Conservation (phyloP, 1,284 basidiomycete species). For the Pholiota adiposa region DNA sequence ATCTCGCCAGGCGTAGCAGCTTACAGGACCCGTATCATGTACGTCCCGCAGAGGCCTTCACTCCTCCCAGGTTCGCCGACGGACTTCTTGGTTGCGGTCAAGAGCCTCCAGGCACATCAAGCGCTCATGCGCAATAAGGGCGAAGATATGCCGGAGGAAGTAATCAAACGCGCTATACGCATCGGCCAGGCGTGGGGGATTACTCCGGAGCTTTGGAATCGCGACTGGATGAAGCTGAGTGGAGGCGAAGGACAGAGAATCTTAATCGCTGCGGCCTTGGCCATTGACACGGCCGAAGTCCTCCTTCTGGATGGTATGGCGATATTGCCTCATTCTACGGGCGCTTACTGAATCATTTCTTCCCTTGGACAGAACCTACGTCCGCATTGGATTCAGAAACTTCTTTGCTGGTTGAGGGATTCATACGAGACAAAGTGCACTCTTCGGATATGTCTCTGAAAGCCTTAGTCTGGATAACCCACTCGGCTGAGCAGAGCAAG, state of each 20-base stretch:
- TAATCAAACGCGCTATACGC: constrained; percentile 50
- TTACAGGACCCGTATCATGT: constrained; percentile 79
- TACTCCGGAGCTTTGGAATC: constrained; percentile 70
- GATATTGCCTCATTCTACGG: constrained; percentile 11
- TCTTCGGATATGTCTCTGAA: constrained; percentile 57
- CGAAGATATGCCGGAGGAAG: constrained; percentile 26
- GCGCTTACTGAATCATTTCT: neutral
- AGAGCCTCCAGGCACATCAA: constrained; percentile 59
- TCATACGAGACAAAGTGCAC: constrained; percentile 56
- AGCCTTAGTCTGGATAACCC: constrained; percentile 86
- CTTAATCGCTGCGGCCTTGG: constrained; percentile 75
- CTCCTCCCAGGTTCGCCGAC: constrained; percentile 81
- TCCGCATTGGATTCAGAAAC: constrained; percentile 82
- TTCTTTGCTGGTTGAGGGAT: constrained; percentile 66
- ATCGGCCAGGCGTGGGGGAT: constrained; percentile 74
- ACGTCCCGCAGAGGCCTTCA: constrained; percentile 85
- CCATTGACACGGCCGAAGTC: constrained; percentile 76
- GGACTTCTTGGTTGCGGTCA: constrained; percentile 67
- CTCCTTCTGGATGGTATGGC: constrained; percentile 85
- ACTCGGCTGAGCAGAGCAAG: constrained; percentile 78
- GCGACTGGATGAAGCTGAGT: constrained; percentile 78
- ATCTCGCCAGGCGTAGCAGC: constrained; percentile 64
- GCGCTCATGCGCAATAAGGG: constrained; percentile 20
- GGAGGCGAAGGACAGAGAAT: constrained; percentile 86
- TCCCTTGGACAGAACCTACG: constrained; percentile 69